Percentiles rank a stretch among this genome's conserved stretches.
Evolutionary conservation across 805 yeast genomes (phyloP).

Genomic region (Candida pseudoglaebosa): DNA sequence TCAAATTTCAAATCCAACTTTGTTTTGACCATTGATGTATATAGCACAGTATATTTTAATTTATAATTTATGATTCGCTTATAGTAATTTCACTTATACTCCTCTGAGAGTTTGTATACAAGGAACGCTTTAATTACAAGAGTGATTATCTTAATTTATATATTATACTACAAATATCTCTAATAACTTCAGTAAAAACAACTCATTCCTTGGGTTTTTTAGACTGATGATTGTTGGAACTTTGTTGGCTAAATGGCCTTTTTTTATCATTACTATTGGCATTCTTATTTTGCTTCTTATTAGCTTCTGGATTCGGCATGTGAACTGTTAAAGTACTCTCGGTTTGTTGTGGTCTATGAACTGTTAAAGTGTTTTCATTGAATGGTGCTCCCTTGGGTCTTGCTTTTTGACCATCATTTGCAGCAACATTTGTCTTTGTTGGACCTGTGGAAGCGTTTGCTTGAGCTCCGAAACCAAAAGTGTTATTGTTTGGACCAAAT

Average conservation of each 20-base stretch:
- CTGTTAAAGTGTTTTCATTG: constrained; percentile 29
- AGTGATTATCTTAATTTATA: too few relatives aligned
- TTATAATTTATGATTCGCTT: too few relatives aligned
- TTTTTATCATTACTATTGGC: constrained; percentile 14
- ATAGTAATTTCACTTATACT: too few relatives aligned
- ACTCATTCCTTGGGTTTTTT: constrained; percentile 10
- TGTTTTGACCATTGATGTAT: too few relatives aligned
- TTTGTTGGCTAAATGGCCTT: constrained; percentile 13
- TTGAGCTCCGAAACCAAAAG: constrained; percentile 1
- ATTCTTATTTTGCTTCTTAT: constrained; percentile 4
- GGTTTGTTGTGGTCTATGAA: constrained; percentile 22
- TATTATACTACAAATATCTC: neutral
- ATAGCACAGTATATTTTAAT: too few relatives aligned
- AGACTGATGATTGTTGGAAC: constrained; percentile 7
- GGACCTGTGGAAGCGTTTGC: neutral
- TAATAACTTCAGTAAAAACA: neutral
- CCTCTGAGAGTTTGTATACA: too few relatives aligned
- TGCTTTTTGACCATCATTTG: neutral
- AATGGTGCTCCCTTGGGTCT: constrained; percentile 18
- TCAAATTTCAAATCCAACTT: too few relatives aligned
- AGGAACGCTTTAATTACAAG: too few relatives aligned
- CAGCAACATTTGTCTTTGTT: neutral
- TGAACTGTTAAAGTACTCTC: constrained; percentile 11
- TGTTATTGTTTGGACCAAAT: neutral
- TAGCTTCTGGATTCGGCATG: constrained; percentile 10